A percentile compares a stretch with the other conserved stretches of the same genome.
Evolutionary conservation across 1,284 basidiomycete species (phyloP).

Genomic region (Phylloporus sp.): DNA sequence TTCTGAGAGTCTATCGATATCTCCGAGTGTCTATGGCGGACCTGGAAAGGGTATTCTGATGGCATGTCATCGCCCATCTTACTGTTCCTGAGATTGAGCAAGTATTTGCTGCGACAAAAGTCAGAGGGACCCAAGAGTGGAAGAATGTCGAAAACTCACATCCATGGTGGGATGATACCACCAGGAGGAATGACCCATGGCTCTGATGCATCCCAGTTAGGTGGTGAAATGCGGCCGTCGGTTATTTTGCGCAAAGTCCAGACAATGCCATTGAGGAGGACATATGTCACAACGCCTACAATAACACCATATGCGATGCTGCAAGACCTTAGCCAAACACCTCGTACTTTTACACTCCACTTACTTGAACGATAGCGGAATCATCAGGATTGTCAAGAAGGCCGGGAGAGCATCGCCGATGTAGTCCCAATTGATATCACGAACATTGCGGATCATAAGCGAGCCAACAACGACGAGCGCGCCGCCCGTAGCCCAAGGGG

Average conservation of each 20-base stretch:
- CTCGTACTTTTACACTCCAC: slow-evolving; percentile 27
- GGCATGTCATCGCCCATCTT: slow-evolving; percentile 11
- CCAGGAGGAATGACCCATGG: slow-evolving; percentile 76
- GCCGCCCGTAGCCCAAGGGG: slow-evolving; percentile 88
- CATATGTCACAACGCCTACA: slow-evolving; percentile 76
- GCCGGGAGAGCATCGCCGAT: slow-evolving; percentile 87
- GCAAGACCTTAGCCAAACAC: slow-evolving; percentile 29
- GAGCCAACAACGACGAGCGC: slow-evolving; percentile 88
- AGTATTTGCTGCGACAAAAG: slow-evolving; percentile 29
- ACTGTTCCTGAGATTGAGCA: slow-evolving; percentile 21
- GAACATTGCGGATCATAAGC: slow-evolving; percentile 88
- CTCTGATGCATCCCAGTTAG: slow-evolving; percentile 70
- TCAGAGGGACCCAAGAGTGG: slow-evolving; percentile 1
- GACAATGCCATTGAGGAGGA: slow-evolving; percentile 79
- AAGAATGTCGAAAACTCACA: slow-evolving; percentile 50
- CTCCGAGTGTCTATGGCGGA: slow-evolving; percentile 41
- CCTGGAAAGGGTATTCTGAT: slow-evolving; percentile 38
- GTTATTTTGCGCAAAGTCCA: slow-evolving; percentile 63
- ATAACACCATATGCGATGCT: slow-evolving; percentile 93
- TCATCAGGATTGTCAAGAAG: slow-evolving; percentile 81
- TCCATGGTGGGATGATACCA: slow-evolving; percentile 74
- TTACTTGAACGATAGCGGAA: slow-evolving; percentile 81
- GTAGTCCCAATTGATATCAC: slow-evolving; percentile 91
- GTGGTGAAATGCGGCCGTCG: slow-evolving; percentile 72
- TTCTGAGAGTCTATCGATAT: slow-evolving; percentile 44